Evolutionary conservation across 2,329 filamentous ascomycete species (phyloP).

Genomic region (Trichophyton benhamiae): DNA sequence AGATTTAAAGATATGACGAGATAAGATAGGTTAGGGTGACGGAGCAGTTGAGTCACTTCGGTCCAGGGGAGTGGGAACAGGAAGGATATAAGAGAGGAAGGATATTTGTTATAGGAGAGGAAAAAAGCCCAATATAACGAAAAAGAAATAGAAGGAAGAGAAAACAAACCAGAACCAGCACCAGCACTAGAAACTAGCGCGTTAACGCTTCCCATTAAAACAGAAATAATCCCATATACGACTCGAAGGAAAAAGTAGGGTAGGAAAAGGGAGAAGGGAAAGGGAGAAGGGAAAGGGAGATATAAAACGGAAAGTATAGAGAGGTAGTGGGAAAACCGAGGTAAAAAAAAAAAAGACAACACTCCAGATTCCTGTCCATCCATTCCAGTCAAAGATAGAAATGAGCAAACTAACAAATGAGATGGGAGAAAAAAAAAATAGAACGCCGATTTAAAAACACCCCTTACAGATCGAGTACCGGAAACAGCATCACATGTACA

Average conservation of each 20-base stretch:
- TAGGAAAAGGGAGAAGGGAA: background rate
- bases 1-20: background rate
- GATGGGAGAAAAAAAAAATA: background rate
- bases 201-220: constrained; percentile 1
- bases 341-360: no score
- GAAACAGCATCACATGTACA: background rate
- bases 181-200: constrained; percentile 1
- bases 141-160: no score
- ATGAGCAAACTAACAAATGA: background rate
- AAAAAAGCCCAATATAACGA: background rate
- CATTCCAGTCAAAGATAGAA: background rate
- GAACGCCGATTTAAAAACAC: background rate
- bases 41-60: background rate
- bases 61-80: background rate
- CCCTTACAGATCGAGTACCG: background rate
- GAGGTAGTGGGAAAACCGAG: background rate
- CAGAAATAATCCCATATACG: background rate
- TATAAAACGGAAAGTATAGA: background rate
- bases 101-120: background rate
- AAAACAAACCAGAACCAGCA: constrained; percentile 1
- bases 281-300: background rate
- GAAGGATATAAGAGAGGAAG: background rate
- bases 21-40: background rate
- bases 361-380: no score
- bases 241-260: background rate